These are phyloP conservation scores for Vaccinium myrtillus DNA, from an alignment of 148 eudicot species.

Conservation along the genomic window DNA sequence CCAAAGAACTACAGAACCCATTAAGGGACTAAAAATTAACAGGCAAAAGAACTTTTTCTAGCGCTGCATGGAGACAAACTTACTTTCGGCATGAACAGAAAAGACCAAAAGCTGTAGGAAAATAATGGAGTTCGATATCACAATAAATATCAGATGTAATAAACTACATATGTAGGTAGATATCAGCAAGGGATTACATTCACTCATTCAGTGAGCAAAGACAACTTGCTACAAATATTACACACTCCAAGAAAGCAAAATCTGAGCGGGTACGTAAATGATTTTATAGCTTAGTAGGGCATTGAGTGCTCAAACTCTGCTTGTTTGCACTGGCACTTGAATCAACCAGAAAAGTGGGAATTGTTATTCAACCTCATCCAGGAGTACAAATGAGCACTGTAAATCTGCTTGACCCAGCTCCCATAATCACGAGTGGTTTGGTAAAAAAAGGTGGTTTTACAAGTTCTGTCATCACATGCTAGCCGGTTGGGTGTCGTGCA, in stretches of 20 bases:
- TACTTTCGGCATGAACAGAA: background rate
- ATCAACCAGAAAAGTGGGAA: background rate
- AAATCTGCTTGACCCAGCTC: background rate
- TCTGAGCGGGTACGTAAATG: background rate
- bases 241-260: background rate
- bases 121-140: background rate
- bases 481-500: background rate
- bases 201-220: background rate
- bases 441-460: background rate
- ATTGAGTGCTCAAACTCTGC: conserved; percentile 1
- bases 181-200: background rate
- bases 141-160: background rate
- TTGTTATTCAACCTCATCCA: background rate
- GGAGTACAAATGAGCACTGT: background rate
- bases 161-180: background rate
- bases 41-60: background rate
- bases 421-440: background rate
- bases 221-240: background rate
- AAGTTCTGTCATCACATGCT: background rate
- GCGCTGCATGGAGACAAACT: background rate
- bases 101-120: background rate
- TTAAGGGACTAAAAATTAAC: background rate
- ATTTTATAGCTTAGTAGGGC: background rate
- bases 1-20: background rate
- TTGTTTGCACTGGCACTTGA: background rate